These are phyloP conservation scores for Xylaria castorea DNA, from an alignment of 495 filamentous ascomycete genomes.

Conservation along the genomic window DNA sequence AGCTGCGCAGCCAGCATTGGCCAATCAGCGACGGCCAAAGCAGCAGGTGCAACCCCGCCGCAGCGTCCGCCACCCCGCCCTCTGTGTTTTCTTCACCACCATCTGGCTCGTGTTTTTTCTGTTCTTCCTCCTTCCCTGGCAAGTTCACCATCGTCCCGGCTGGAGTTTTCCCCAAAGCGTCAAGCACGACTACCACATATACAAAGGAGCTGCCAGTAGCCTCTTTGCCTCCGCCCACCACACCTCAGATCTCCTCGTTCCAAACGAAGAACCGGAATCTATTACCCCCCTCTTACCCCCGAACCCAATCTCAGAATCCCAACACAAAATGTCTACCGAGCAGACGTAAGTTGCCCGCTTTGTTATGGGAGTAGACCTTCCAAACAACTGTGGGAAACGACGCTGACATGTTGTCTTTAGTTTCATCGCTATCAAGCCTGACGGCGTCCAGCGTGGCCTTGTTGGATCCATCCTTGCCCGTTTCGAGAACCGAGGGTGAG, in stretches of 20 bases:
- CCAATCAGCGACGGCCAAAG: constrained; percentile 32
- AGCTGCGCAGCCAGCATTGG: constrained; percentile 20
- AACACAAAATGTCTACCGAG: constrained; percentile 79
- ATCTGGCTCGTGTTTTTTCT: constrained; percentile 40
- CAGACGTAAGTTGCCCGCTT: constrained; percentile 78
- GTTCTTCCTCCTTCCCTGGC: constrained; percentile 40
- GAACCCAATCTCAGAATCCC: constrained; percentile 43
- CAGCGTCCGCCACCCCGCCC: constrained; percentile 38
- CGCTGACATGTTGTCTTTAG: constrained; percentile 64
- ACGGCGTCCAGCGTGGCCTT: constrained; percentile 82
- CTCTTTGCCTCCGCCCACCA: constrained; percentile 36
- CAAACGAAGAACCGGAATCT: constrained; percentile 44
- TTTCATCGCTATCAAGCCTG: constrained; percentile 99
- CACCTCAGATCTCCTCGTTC: constrained; percentile 19
- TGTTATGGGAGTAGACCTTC: not conserved
- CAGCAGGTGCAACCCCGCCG: constrained; percentile 34
- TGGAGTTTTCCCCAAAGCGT: constrained; percentile 38
- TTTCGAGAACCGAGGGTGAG: constrained; percentile 92
- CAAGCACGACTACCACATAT: constrained; percentile 36
- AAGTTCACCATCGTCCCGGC: constrained; percentile 36
- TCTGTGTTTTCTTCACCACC: constrained; percentile 43
- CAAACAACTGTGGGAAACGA: constrained; percentile 24
- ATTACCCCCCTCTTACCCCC: constrained; percentile 50
- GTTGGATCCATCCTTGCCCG: constrained; percentile 47
- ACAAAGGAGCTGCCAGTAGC: constrained; percentile 38